Base-by-base conservation (phyloP, 306 rosid species). In the Cucumis hystrix region DNA sequence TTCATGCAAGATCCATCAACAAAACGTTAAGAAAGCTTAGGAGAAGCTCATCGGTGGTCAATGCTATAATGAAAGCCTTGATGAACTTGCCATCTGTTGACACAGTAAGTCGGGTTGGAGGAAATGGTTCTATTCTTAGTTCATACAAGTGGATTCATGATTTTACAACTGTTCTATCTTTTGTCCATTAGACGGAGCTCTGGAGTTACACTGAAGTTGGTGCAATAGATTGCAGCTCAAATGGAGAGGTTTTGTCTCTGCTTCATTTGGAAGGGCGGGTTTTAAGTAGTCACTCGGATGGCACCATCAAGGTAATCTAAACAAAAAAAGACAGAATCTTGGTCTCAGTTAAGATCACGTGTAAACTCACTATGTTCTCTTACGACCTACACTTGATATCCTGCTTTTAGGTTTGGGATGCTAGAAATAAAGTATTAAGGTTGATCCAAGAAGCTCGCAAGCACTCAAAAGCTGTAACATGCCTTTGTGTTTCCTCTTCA, bases 201-300 rank as follows among this genome's bases (percentile, higher is more conserved):
- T 94, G 97, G 98, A 89, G 85, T 81, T 92, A 91, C 82, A 79
- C 83, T 68, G 97, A 94, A 84, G 88, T 88, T 57, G 90, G 80
- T 61, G 93, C 85, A 85, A 71, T 89, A 79, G 95, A 92, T 67
- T 90, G 83, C 75, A 78, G 87, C 83, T 52, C 88, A 55, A 92
- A 90, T 58, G 96, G 96, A 59, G 98, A 90, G 82, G 97, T 94
- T 3, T 82, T 85, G 76, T 85, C 92, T 84, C 81, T 94, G 90
- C 80, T 81, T 76, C 87, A 87, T 85, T 79, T 88, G 56, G 89
- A 90, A 59, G 93, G 96, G 12, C 85, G 86, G 17, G 83, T 94
- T 80, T 62, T 92, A 75, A 92, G 96, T 85, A 89, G 97, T 82
- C 97, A 94, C 88, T 87, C 96, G 41, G 98, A 94, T 82, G 98